Base-by-base conservation (phyloP, 306 rosid species). In the Prunus salicina region DNA sequence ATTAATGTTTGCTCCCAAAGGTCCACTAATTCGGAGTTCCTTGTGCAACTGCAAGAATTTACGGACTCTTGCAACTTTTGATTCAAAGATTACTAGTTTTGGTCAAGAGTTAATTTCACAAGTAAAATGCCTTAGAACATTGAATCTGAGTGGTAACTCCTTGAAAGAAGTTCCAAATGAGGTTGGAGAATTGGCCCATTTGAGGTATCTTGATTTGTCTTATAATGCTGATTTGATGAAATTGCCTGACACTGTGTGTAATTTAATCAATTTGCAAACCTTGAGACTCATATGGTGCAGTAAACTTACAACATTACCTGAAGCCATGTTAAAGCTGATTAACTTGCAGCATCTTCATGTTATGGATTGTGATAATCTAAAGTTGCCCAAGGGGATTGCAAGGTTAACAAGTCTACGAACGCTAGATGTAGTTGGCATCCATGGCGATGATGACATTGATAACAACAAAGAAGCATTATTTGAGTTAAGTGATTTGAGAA, bases 301-400 rank as follows among this genome's bases (percentile, higher is more conserved):
- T 1, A 0, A 0, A 1, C 71, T 67, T 20, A 6, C 45, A 5
- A 4, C 8, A 24, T 27, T 32, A 2, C 79, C 72, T 0, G 41
- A 34, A 34, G 41, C 0, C 41, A 34, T 34, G 38, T 7, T 7
- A 34, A 34, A 34, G 8, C 8, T 34, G 38, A 34, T 34, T 34
- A 34, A 34, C 41, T 34, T 34, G 8, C 8, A 34, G 41, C 41
- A 34, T 34, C 41, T 6, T 6, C 1, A 34, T 34, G 8, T 34
- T 6, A 0, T 0, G 41, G 0, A 0, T 34, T 34, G 41, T 34
- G 0, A 0, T 34, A 0, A 0, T 34, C 41, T 34, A 34, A 34
- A 34, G 41, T 34, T 34, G 41, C 41, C 41, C 41, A 34, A 34
- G 41, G 41, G 8, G 41, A 34, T 34, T 5, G 41, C 41, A 34